Conservation (phyloP, 2,329 filamentous ascomycete genomes). For the Fusarium floridanum region DNA sequence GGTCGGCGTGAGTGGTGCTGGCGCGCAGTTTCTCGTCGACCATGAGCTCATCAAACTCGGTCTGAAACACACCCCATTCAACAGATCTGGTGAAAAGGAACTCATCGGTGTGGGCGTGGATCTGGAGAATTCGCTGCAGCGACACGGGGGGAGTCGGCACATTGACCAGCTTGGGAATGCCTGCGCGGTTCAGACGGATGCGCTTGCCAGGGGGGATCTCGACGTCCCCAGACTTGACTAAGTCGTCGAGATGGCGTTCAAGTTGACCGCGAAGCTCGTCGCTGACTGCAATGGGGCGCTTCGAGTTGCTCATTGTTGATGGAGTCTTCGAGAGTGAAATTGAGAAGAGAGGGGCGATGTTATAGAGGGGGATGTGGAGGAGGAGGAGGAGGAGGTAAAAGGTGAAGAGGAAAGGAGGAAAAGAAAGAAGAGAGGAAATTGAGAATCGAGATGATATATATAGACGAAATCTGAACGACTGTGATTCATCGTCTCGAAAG, state of each 20-base stretch:
- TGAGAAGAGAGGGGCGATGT: not conserved
- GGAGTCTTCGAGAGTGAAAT: too few species aligned
- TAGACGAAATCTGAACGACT: not conserved
- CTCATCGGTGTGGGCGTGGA: too few species aligned
- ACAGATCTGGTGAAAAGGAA: rapidly evolving
- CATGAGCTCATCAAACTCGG: too few species aligned
- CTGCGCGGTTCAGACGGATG: not conserved
- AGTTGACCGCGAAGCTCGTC: not conserved
- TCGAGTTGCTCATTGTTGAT: not conserved
- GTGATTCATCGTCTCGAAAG: not conserved
- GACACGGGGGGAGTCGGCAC: not conserved
- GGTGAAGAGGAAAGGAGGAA: not conserved
- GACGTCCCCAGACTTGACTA: not conserved
- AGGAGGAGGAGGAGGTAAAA: too few species aligned
- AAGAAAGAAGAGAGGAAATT: not conserved
- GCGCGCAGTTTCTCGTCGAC: too few species aligned
- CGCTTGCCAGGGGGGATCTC: not conserved
- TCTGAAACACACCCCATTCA: not conserved
- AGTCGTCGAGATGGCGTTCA: not conserved
- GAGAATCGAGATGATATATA: not conserved
- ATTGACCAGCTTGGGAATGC: not conserved
- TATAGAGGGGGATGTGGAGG: not conserved
- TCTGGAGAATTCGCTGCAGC: not conserved
- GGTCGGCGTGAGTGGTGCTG: too few species aligned
- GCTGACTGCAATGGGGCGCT: not conserved